Evolutionary conservation across 2,329 filamentous ascomycete genomes (phyloP), one percentile per base, ranked within the genome.

Genomic region (Aspergillus caelatus): DNA sequence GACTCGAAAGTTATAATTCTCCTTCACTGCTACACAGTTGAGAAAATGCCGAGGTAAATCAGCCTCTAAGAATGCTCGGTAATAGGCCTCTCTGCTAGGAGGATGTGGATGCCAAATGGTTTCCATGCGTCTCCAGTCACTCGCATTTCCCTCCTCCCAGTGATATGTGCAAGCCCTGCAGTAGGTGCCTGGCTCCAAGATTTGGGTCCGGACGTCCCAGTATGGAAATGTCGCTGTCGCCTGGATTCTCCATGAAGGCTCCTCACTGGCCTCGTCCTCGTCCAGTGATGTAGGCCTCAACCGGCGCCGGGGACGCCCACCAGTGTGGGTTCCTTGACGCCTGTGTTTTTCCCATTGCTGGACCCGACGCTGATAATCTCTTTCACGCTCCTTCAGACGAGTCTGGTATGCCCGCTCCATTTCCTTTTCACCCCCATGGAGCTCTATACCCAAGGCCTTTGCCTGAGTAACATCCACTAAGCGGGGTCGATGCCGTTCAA

Each of bases 391-490:
- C 39, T 41, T 41, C 39, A 19, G 19, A 1, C 39, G 39, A n/a
- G 7, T n/a, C 7, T n/a, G 39, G 39, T 41, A 28, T 2, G 46
- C 46, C 6, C n/a, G 34, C 16, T 48, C 26, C 53, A 61, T 58
- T 8, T 14, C 45, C 30, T 43, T 21, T 4, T 23, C 4, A 28
- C 32, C 34, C 28, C 63, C 63, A 39, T 63, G 57, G 10, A 61
- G 32, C 48, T 14, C 11, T 26, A 16, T 50, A 3, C 32, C 63
- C 19, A 63, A 32, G 6, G 57, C 57, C 19, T 52, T 50, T 21
- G 61, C 61, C 41, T 56, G 57, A 7, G 43, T 12, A 26, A 65
- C 9, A n/a, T 58, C 54, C 16, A n/a, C n/a, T 4, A 63, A 11
- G 11, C 39, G 45, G 28, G 9, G n/a, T 39, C 14, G 21, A 34